Percentiles rank a stretch among this genome's conserved stretches.
phyloP scores from a whole-genome alignment of 768 basidiomycete genomes.

The Russula earlei region DNA sequence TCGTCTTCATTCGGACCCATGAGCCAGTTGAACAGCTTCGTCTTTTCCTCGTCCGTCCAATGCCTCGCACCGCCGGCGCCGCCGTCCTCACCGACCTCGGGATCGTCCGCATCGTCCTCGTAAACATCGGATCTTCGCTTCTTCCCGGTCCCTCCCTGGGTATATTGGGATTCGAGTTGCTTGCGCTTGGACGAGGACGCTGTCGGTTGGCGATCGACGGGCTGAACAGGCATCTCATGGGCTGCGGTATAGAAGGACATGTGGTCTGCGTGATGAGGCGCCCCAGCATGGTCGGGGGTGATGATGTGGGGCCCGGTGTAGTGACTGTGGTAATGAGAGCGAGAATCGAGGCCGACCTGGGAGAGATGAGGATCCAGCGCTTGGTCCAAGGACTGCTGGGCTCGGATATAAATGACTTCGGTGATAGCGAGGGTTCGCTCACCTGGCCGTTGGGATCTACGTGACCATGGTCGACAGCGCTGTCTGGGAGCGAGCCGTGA shows the following conservation, averaged over 20 bases:
- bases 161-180: constrained; percentile 14
- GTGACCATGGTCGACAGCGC: constrained; percentile 19
- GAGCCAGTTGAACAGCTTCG: constrained; percentile 68
- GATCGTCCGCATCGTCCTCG: constrained; percentile 19
- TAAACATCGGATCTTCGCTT: constrained; percentile 18
- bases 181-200: constrained; percentile 19
- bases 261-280: constrained; percentile 19
- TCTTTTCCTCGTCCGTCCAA: constrained; percentile 80
- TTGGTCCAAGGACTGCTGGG: constrained; percentile 18
- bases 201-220: constrained; percentile 14
- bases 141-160: constrained; percentile 6
- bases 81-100: constrained; percentile 21
- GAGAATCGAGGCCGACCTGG: constrained; percentile 20
- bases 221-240: constrained; percentile 17
- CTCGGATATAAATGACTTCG: constrained; percentile 11
- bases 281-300: constrained; percentile 15
- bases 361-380: constrained; percentile 21
- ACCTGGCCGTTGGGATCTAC: constrained; percentile 21
- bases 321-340: constrained; percentile 20
- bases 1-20: constrained; percentile 64
- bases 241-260: constrained; percentile 14
- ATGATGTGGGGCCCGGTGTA: constrained; percentile 16
- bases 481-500: constrained; percentile 18
- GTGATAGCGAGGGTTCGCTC: constrained; percentile 6
- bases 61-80: constrained; percentile 56